Conservation (phyloP, 768 basidiomycete genomes). For the Amanita jacksonii region DNA sequence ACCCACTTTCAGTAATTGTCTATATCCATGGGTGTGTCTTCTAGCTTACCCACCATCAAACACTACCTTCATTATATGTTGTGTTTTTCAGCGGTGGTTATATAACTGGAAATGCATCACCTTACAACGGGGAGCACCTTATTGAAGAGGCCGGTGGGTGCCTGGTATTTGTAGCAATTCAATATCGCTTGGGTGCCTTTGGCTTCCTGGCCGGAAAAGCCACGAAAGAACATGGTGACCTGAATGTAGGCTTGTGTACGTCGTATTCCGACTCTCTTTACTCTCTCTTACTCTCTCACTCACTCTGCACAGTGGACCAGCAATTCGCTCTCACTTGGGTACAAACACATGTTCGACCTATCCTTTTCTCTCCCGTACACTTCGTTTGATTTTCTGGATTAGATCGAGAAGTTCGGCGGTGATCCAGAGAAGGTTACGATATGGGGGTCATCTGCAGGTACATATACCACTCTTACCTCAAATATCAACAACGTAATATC, state of each 20-base stretch:
- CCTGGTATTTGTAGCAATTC: conserved; percentile 29
- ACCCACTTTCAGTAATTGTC: conserved; percentile 28
- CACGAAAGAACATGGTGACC: conserved; percentile 30
- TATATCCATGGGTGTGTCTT: conserved; percentile 34
- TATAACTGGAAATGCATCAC: conserved; percentile 16
- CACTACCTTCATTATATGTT: too few relatives aligned
- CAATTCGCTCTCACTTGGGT: conserved; percentile 35
- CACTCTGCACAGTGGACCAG: conserved; percentile 40
- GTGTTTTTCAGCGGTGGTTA: conserved; percentile 30
- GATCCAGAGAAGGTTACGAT: conserved; percentile 30
- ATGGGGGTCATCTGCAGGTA: conserved; percentile 29
- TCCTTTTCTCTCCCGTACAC: too few relatives aligned
- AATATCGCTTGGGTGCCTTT: conserved; percentile 35
- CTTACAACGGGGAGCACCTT: conserved; percentile 26
- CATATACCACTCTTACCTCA: too few relatives aligned
- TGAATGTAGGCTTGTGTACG: conserved; percentile 42
- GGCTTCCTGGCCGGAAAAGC: conserved; percentile 36
- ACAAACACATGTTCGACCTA: conserved; percentile 25
- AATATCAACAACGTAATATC: too few relatives aligned
- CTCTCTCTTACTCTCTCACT: too few relatives aligned
- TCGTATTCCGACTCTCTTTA: conserved; percentile 1
- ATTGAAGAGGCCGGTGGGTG: conserved; percentile 24
- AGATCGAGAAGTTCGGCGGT: conserved; percentile 33
- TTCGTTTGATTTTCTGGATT: neutral
- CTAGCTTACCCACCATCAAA: too few relatives aligned